phyloP scores from a whole-genome alignment of 108 stramenopile genomes.

The Nitzschia inconspicua region DNA sequence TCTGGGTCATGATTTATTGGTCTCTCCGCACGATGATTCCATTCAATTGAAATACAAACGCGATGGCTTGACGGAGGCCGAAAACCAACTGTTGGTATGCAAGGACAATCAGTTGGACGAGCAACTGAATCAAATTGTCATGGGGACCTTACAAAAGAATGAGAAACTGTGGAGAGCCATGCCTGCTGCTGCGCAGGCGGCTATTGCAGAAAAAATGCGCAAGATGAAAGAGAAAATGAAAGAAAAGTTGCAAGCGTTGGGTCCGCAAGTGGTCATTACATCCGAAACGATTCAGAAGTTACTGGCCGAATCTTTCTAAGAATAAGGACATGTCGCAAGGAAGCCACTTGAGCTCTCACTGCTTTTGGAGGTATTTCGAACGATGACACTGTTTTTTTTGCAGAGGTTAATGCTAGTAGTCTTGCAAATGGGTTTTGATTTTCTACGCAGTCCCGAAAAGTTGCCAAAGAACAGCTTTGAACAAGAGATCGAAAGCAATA shows the following conservation, averaged over 20 bases:
- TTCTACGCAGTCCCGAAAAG: no score
- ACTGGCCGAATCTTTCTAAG: constrained; percentile 15
- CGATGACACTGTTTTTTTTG: no score
- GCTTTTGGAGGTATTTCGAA: no score
- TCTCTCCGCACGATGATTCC: constrained; percentile 14
- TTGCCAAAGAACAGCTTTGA: no score
- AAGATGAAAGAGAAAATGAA: constrained; percentile 35
- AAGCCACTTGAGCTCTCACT: no score
- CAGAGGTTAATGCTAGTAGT: no score
- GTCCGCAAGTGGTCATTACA: constrained; percentile 18
- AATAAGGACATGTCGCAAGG: no score
- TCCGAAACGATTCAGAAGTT: constrained; percentile 25
- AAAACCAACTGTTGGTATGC: constrained; percentile 3
- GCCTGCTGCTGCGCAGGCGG: constrained; percentile 34
- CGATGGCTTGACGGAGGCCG: background rate
- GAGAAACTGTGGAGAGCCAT: constrained; percentile 18
- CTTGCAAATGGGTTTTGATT: no score
- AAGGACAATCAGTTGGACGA: constrained; percentile 34
- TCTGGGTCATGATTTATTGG: constrained; percentile 30
- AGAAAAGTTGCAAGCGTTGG: constrained; percentile 6
- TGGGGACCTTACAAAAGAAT: constrained; percentile 30
- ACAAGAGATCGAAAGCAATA: no score
- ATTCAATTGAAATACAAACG: constrained; percentile 12
- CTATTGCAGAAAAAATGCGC: constrained; percentile 33
- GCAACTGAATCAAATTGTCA: constrained; percentile 33